Percentiles rank a stretch among this genome's conserved stretches.
Evolutionary conservation across 495 filamentous ascomycete species (phyloP).

Genomic region (Monascus purpureus): DNA sequence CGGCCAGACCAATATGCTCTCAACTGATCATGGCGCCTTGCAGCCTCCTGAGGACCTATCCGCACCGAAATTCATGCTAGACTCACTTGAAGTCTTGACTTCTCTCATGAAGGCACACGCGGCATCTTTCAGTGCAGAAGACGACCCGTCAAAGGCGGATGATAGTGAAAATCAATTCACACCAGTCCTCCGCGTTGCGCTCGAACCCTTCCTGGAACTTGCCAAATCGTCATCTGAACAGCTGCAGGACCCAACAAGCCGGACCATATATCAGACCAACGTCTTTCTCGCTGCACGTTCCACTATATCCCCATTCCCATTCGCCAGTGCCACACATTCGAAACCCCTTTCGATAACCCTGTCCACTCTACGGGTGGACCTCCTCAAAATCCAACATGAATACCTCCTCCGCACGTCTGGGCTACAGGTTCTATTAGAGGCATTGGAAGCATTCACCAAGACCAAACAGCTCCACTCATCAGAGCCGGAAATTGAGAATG

Average conservation of each 20-base stretch:
- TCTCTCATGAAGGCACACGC: slow-evolving; percentile 74
- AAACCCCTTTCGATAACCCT: slow-evolving; percentile 20
- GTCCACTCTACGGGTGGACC: slow-evolving; percentile 24
- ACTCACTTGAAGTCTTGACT: slow-evolving; percentile 60
- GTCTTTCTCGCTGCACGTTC: slow-evolving; percentile 47
- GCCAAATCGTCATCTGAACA: slow-evolving; percentile 55
- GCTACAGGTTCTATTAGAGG: slow-evolving; percentile 51
- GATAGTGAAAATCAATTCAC: slow-evolving; percentile 40
- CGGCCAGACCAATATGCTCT: slow-evolving; percentile 60
- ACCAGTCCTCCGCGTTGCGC: slow-evolving; percentile 63
- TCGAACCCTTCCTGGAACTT: slow-evolving; percentile 72
- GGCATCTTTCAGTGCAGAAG: slow-evolving; percentile 53
- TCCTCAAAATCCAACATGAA: slow-evolving; percentile 30
- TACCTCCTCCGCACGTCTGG: slow-evolving; percentile 67
- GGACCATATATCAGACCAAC: slow-evolving; percentile 71
- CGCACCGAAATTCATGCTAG: slow-evolving; percentile 71
- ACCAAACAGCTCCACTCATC: background rate
- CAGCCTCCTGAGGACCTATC: slow-evolving; percentile 43
- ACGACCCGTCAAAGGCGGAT: slow-evolving; percentile 24
- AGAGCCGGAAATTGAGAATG: background rate
- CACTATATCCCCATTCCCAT: slow-evolving; percentile 25
- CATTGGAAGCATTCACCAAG: slow-evolving; percentile 37
- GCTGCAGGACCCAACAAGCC: slow-evolving; percentile 37
- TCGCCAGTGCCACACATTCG: slow-evolving; percentile 28
- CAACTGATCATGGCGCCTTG: slow-evolving; percentile 51